These are phyloP conservation scores for Cardamine occulta DNA, from an alignment of 345 rosid genomes.

Conservation along the genomic window DNA sequence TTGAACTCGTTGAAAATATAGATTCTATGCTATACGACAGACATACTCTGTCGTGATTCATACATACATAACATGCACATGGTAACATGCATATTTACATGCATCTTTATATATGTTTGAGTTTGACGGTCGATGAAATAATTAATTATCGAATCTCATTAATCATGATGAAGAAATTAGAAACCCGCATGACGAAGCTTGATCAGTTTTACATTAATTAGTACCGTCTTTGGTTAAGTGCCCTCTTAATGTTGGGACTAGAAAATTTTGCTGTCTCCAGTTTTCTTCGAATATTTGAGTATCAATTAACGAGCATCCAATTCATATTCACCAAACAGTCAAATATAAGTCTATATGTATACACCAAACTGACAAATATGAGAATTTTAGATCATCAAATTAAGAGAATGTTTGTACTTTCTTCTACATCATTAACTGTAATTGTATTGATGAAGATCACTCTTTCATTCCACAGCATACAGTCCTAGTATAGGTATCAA, in stretches of 20 bases:
- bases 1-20: conserved; percentile 25
- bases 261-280: not conserved
- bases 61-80: conserved; percentile 18
- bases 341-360: not conserved
- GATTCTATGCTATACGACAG: conserved; percentile 40
- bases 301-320: conserved; percentile 19
- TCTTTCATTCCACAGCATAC: not conserved
- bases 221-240: not conserved
- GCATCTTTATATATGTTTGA: not conserved
- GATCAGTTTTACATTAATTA: not conserved
- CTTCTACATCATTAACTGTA: conserved; percentile 1
- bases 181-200: conserved; percentile 15
- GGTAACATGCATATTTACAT: conserved; percentile 24
- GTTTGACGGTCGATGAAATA: conserved; percentile 2
- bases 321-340: conserved; percentile 12
- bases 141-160: conserved; percentile 9
- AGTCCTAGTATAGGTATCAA: not conserved
- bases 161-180: not conserved
- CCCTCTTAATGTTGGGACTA: not conserved
- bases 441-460: not conserved
- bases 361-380: conserved; percentile 6
- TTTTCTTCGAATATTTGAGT: not conserved
- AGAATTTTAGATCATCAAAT: conserved; percentile 15
- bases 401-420: conserved; percentile 5
- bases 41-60: conserved; percentile 38